Conservation (phyloP, 139 green algal genomes). For the Dunaliella primolecta region DNA sequence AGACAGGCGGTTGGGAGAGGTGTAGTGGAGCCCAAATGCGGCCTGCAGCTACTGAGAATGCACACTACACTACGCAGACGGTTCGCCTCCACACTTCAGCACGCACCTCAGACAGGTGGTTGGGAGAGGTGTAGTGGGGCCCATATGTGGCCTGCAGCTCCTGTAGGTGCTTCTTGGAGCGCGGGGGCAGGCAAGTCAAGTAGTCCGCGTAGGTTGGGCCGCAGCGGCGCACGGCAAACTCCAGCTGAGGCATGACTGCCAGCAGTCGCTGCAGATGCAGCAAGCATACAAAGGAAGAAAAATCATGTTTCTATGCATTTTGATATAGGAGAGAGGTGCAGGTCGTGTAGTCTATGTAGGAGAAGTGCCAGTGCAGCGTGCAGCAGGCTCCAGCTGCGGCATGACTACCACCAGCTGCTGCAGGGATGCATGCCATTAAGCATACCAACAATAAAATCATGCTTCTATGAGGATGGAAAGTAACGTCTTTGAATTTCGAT, state of each 20-base stretch:
- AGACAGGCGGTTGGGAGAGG: not conserved
- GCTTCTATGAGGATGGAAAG: no score
- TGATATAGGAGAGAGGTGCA: no score
- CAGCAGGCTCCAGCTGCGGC: constrained; percentile 35
- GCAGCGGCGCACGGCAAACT: constrained; percentile 17
- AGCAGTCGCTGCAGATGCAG: constrained; percentile 31
- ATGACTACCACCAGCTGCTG: constrained; percentile 37
- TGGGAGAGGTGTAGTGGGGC: not conserved
- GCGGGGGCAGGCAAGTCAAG: constrained; percentile 15
- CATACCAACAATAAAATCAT: no score
- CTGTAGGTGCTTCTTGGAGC: not conserved
- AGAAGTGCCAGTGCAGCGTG: not conserved
- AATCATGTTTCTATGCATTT: no score
- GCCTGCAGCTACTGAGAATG: not conserved
- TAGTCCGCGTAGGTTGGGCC: constrained; percentile 33
- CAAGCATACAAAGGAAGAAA: no score
- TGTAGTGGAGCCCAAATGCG: not conserved
- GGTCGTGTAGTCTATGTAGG: no score
- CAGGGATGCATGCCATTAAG: no score
- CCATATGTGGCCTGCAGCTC: not conserved
- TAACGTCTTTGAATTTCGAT: no score
- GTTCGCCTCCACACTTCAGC: no score
- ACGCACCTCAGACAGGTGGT: constrained; percentile 1
- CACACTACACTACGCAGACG: not conserved
- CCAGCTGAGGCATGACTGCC: constrained; percentile 34